These are phyloP conservation scores for Imleria badia DNA, from an alignment of 768 basidiomycete genomes.

Conservation along the genomic window DNA sequence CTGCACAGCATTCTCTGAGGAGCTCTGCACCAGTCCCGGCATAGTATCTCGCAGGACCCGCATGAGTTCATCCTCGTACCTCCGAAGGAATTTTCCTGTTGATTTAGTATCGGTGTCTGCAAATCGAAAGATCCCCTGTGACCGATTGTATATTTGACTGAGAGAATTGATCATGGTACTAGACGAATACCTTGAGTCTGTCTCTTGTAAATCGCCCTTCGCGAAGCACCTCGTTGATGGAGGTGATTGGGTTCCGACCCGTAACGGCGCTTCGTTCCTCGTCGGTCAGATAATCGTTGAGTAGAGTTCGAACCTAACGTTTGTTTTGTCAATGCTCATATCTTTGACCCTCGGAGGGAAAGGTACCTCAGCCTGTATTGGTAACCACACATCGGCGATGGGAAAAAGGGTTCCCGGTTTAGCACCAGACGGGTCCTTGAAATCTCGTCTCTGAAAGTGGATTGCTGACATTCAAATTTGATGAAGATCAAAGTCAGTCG, in stretches of 20 bases:
- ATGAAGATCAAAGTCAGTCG: neutral
- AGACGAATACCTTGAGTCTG: constrained; percentile 61
- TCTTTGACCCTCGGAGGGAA: neutral
- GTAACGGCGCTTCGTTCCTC: constrained; percentile 79
- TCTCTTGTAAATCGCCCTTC: constrained; percentile 81
- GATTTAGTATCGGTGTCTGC: constrained; percentile 82
- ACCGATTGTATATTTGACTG: neutral
- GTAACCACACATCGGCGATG: constrained; percentile 81
- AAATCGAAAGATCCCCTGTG: constrained; percentile 85
- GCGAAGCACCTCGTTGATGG: constrained; percentile 91
- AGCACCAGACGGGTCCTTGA: constrained; percentile 80
- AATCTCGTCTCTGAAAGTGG: constrained; percentile 72
- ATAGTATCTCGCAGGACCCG: constrained; percentile 85
- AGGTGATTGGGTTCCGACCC: constrained; percentile 84
- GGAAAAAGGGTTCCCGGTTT: constrained; percentile 80
- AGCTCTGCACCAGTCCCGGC: constrained; percentile 84
- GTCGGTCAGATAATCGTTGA: constrained; percentile 90
- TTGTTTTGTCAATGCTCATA: constrained; percentile 3
- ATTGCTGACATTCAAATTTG: neutral
- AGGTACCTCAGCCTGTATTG: constrained; percentile 83
- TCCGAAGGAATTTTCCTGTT: constrained; percentile 62
- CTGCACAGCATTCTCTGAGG: constrained; percentile 62
- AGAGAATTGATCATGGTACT: neutral
- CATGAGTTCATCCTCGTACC: constrained; percentile 83
- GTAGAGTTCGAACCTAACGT: constrained; percentile 72